These are phyloP conservation scores for Ceratocystis variospora DNA, from an alignment of 2,329 filamentous ascomycete genomes.

Conservation along the genomic window DNA sequence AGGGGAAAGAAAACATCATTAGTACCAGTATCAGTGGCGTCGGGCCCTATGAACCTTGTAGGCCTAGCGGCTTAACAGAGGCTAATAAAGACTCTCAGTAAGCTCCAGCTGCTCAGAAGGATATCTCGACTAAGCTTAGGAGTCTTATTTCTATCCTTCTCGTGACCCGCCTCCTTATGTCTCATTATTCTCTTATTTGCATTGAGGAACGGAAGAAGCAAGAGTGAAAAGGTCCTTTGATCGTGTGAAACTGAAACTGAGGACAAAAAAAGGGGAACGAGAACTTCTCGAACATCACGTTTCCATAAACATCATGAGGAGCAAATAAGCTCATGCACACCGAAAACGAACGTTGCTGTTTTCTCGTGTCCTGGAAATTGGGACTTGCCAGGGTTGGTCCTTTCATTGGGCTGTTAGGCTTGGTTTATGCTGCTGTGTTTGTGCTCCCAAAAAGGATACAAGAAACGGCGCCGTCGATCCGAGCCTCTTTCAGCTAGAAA, in stretches of 20 bases:
- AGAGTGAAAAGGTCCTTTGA: background rate
- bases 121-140: too few species aligned
- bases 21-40: too few species aligned
- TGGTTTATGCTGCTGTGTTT: background rate
- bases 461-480: background rate
- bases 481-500: background rate
- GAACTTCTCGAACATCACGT: background rate
- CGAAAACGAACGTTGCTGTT: background rate
- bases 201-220: background rate
- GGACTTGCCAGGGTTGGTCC: background rate
- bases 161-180: background rate
- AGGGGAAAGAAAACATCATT: too few species aligned
- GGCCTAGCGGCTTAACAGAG: too few species aligned
- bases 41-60: too few species aligned
- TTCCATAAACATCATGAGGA: background rate
- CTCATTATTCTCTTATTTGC: background rate
- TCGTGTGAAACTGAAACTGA: background rate
- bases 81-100: too few species aligned
- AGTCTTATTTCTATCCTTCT: too few species aligned
- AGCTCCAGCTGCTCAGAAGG: too few species aligned
- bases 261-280: background rate
- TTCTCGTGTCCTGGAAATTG: background rate
- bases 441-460: background rate
- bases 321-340: background rate
- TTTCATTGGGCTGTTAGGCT: background rate